Conservation (phyloP, 2,329 filamentous ascomycete species). For the Fusarium temperatum region DNA sequence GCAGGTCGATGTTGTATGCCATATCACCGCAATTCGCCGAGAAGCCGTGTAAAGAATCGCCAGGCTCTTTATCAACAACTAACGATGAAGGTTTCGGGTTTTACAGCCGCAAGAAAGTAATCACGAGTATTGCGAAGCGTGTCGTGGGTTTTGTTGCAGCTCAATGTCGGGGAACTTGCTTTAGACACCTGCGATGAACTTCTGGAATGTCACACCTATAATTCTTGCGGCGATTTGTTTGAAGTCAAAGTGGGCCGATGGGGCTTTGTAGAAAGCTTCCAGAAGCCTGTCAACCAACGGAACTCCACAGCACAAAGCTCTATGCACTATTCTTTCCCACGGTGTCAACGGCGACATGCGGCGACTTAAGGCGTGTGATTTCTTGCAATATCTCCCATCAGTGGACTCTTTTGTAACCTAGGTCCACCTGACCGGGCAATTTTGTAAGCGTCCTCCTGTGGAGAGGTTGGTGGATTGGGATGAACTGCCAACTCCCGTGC, state of each 20-base stretch:
- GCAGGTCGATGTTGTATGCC: conserved; percentile 5
- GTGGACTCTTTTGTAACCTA: conserved; percentile 18
- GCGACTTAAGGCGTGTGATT: conserved; percentile 2
- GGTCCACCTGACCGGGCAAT: conserved; percentile 28
- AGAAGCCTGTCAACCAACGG: conserved; percentile 38
- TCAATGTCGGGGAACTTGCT: neutral
- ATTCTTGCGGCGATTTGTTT: conserved; percentile 30
- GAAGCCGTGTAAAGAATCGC: neutral
- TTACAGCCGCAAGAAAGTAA: neutral
- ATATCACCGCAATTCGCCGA: conserved; percentile 15
- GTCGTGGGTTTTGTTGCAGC: conserved; percentile 12
- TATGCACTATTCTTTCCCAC: conserved; percentile 19
- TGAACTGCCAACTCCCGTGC: conserved; percentile 40
- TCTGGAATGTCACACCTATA: conserved; percentile 25
- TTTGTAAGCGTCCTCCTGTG: conserved; percentile 34
- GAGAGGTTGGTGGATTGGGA: conserved; percentile 34
- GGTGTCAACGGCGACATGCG: conserved; percentile 2
- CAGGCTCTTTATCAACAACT: neutral
- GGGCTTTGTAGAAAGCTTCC: conserved; percentile 43
- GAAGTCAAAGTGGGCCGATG: conserved; percentile 33
- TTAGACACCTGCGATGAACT: conserved; percentile 7
- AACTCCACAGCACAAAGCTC: conserved; percentile 7
- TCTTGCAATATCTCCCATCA: conserved; percentile 5
- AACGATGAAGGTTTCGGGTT: neutral
- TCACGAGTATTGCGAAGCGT: neutral